Percentiles rank a stretch among this genome's conserved stretches.
Evolutionary conservation across 345 rosid species (phyloP).

Genomic region (Cardamine chenopodiifolia): DNA sequence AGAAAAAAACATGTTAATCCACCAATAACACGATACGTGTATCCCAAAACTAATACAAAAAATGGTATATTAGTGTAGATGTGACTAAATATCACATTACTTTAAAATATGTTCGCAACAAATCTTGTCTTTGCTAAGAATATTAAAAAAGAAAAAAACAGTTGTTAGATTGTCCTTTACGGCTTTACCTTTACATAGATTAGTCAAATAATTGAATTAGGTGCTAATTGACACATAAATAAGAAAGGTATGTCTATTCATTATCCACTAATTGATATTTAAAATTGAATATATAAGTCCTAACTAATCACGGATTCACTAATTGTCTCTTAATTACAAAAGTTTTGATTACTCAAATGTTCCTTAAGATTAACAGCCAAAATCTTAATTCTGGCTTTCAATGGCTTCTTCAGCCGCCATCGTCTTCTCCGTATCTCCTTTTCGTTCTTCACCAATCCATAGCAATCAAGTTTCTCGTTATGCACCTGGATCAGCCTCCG

Average conservation of each 20-base stretch:
- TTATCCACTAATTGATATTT: constrained; percentile 30
- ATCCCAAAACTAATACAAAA: constrained; percentile 22
- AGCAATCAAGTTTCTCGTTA: constrained; percentile 41
- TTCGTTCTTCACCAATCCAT: constrained; percentile 35
- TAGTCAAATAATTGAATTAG: constrained; percentile 37
- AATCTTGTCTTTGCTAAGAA: constrained; percentile 19
- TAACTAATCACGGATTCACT: constrained; percentile 3
- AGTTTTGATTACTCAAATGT: constrained; percentile 19
- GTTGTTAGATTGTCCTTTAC: constrained; percentile 20
- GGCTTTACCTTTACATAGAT: neutral
- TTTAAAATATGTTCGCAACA: neutral
- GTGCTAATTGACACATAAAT: constrained; percentile 40
- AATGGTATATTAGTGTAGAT: neutral
- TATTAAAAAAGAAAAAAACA: neutral
- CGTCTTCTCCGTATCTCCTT: constrained; percentile 40
- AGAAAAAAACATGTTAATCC: neutral
- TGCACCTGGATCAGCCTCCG: constrained; percentile 17
- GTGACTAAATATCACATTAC: neutral
- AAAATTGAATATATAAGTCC: neutral
- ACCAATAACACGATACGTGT: constrained; percentile 22
- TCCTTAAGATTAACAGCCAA: constrained; percentile 5
- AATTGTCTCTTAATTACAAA: constrained; percentile 37
- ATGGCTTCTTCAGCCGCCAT: constrained; percentile 62
- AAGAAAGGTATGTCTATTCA: constrained; percentile 29
- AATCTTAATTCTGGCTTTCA: constrained; percentile 7